phyloP scores from a whole-genome alignment of 345 rosid species.

The Turnera subulata region DNA sequence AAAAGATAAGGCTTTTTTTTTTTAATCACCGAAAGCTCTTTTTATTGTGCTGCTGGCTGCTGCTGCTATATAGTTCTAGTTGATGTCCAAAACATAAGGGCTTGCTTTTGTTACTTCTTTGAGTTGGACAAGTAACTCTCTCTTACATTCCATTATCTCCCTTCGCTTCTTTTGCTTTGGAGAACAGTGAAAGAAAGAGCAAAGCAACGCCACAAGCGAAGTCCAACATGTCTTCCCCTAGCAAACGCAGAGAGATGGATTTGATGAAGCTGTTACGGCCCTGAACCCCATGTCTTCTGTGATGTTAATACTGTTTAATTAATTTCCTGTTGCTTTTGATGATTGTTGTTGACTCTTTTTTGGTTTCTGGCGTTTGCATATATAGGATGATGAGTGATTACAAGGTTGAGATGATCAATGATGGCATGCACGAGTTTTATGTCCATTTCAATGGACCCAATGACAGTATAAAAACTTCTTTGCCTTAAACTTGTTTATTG shows the following conservation, averaged over 20 bases:
- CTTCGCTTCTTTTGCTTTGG: neutral
- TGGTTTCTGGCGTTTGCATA: constrained; percentile 7
- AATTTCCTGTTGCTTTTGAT: neutral
- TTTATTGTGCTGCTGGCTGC: too few relatives aligned
- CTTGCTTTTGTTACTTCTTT: constrained; percentile 4
- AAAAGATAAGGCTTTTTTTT: too few relatives aligned
- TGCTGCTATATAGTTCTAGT: too few relatives aligned
- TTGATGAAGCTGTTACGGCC: constrained; percentile 58
- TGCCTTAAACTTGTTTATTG: constrained; percentile 5
- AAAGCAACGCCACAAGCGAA: too few relatives aligned
- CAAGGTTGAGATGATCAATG: constrained; percentile 67
- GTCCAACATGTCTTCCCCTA: constrained; percentile 61
- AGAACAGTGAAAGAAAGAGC: constrained; percentile 7
- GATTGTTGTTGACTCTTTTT: neutral
- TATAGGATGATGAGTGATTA: constrained; percentile 80
- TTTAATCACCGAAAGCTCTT: too few relatives aligned
- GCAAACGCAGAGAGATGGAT: constrained; percentile 79
- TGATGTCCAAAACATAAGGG: too few relatives aligned
- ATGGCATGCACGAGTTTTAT: constrained; percentile 55
- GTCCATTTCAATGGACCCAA: constrained; percentile 68
- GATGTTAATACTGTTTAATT: neutral
- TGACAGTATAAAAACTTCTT: constrained; percentile 53
- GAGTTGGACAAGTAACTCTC: constrained; percentile 11
- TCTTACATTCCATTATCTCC: constrained; percentile 1
- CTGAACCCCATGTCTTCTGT: neutral